A percentile compares a stretch with the other conserved stretches of the same genome.
These are phyloP conservation scores for Lycium barbarum DNA, from an alignment of 257 asterid genomes.

Conservation along the genomic window DNA sequence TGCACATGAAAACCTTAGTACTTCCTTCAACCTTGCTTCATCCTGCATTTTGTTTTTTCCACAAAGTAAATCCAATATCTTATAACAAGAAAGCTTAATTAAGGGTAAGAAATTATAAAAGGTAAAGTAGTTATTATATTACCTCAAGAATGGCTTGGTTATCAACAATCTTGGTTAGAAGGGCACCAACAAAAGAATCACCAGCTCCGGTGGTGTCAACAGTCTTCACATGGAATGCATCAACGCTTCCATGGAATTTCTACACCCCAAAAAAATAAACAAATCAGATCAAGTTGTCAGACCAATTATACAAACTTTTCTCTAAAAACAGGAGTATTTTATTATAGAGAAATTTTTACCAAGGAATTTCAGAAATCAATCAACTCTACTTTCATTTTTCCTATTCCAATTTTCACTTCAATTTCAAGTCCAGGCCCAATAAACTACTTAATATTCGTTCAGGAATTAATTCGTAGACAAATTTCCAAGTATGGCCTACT, in stretches of 20 bases:
- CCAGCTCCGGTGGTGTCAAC: constrained; percentile 64
- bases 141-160: constrained; percentile 52
- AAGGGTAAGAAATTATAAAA: neutral
- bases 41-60: constrained; percentile 46
- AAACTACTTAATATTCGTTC: too few species aligned
- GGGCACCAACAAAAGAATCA: constrained; percentile 61
- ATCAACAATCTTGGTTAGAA: constrained; percentile 47
- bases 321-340: neutral
- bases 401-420: too few species aligned
- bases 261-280: neutral
- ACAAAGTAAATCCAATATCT: neutral
- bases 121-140: neutral
- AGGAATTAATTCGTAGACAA: neutral
- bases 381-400: too few species aligned
- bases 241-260: constrained; percentile 49
- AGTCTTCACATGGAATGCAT: constrained; percentile 52
- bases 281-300: neutral
- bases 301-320: neutral
- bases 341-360: neutral
- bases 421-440: too few species aligned
- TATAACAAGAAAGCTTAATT: neutral
- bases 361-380: neutral
- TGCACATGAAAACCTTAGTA: constrained; percentile 76
- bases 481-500: neutral
- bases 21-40: constrained; percentile 77